These are phyloP conservation scores for Stipa capillata DNA, from an alignment of 176 grass and related monocot species.

Conservation along the genomic window DNA sequence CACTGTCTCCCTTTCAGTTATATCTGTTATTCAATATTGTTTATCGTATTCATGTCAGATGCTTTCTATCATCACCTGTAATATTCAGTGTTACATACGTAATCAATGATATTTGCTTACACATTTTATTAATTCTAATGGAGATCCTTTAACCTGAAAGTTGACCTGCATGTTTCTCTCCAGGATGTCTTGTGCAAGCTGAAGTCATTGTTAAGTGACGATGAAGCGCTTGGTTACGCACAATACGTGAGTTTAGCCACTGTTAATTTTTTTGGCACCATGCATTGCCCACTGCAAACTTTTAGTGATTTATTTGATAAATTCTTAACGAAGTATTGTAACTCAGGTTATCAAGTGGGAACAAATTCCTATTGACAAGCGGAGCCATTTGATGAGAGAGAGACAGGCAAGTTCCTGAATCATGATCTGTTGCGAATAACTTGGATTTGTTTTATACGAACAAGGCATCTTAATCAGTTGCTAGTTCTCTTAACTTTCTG, in stretches of 20 bases:
- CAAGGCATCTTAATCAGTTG: not conserved
- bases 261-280: not conserved
- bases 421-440: not conserved
- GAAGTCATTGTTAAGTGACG: conserved; percentile 63
- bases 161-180: conserved; percentile 17
- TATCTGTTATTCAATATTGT: not conserved
- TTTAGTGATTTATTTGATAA: not conserved
- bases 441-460: not conserved
- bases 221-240: conserved; percentile 66
- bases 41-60: not conserved
- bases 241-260: conserved; percentile 64
- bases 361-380: conserved; percentile 74
- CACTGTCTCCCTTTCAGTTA: not conserved
- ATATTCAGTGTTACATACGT: not conserved
- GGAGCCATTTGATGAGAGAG: conserved; percentile 76
- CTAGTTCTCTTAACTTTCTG: not conserved
- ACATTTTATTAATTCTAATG: not conserved
- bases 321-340: not conserved
- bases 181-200: conserved; percentile 80
- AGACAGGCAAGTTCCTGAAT: conserved; percentile 52
- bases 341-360: conserved; percentile 94
- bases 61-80: not conserved
- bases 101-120: conserved; percentile 5
- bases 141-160: conserved; percentile 2
- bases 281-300: not conserved